phyloP scores from a whole-genome alignment of 192 early-diverging fungal species.

The Coemansia sp. region DNA sequence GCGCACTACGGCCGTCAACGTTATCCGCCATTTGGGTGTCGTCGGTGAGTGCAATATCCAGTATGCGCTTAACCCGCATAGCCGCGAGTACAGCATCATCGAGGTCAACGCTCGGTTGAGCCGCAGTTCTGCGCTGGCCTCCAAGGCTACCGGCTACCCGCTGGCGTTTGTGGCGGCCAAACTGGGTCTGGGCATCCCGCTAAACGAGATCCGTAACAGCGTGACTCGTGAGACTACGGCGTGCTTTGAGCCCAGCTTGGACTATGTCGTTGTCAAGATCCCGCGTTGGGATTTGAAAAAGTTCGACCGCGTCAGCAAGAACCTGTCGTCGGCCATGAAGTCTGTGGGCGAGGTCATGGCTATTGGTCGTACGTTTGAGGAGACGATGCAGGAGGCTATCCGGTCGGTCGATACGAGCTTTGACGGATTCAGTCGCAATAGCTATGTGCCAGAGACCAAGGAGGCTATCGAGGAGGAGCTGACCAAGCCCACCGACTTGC shows the following conservation, averaged over 20 bases:
- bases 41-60: slow-evolving; percentile 99
- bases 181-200: slow-evolving; percentile 87
- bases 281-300: slow-evolving; percentile 94
- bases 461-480: slow-evolving; percentile 86
- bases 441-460: slow-evolving; percentile 57
- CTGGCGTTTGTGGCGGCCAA: slow-evolving; percentile 98
- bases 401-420: slow-evolving; percentile 86
- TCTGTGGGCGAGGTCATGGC: slow-evolving; percentile 98
- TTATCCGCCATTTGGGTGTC: slow-evolving; percentile 96
- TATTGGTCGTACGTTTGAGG: slow-evolving; percentile 95
- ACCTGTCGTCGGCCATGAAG: slow-evolving; percentile 93
- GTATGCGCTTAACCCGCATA: slow-evolving; percentile 93
- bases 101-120: slow-evolving; percentile 98
- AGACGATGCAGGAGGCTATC: slow-evolving; percentile 96
- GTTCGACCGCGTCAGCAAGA: slow-evolving; percentile 90
- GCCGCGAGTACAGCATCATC: slow-evolving; percentile 96
- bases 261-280: slow-evolving; percentile 87
- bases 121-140: slow-evolving; percentile 89
- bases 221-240: slow-evolving; percentile 96
- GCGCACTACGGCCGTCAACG: slow-evolving; percentile 91
- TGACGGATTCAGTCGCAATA: slow-evolving; percentile 77
- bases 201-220: slow-evolving; percentile 91
- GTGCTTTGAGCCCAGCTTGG: slow-evolving; percentile 95
- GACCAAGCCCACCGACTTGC: slow-evolving; percentile 86
- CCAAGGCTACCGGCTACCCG: slow-evolving; percentile 98